Evolutionary conservation across 2,329 filamentous ascomycete genomes (phyloP).

Genomic region (Pyricularia sp.): DNA sequence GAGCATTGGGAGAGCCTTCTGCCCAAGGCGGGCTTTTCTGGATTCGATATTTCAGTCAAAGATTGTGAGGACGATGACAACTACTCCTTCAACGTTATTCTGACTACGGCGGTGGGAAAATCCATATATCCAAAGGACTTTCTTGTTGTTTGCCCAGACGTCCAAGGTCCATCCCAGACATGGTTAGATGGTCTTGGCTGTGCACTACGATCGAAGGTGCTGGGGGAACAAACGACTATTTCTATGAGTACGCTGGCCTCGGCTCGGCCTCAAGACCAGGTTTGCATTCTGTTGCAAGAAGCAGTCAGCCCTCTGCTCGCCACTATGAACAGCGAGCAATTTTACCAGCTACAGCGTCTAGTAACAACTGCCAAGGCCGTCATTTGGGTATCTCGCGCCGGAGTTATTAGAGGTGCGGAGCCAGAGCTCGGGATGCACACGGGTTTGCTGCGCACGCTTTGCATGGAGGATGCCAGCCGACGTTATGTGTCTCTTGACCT

Average conservation of each 20-base stretch:
- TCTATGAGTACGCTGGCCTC: background rate
- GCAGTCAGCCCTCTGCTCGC: background rate
- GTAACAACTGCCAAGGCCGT: background rate
- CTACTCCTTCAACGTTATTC: constrained; percentile 14
- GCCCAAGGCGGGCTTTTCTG: constrained; percentile 13
- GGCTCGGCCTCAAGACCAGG: background rate
- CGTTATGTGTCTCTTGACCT: background rate
- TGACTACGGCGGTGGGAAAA: constrained; percentile 9
- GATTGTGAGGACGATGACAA: constrained; percentile 15
- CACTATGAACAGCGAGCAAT: background rate
- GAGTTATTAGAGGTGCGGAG: background rate
- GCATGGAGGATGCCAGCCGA: background rate
- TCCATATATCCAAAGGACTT: background rate
- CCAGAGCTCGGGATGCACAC: background rate
- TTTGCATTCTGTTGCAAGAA: background rate
- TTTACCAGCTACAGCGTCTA: background rate
- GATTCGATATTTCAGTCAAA: constrained; percentile 14
- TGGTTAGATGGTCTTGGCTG: background rate
- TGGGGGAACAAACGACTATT: background rate
- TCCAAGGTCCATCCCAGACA: background rate
- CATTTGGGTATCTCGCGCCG: background rate
- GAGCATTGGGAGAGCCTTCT: constrained; percentile 15
- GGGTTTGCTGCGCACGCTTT: background rate
- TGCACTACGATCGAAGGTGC: no score
- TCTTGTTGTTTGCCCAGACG: background rate